Evolutionary conservation across 73 alveolate species (phyloP).

Genomic region (Uronychia setigera): DNA sequence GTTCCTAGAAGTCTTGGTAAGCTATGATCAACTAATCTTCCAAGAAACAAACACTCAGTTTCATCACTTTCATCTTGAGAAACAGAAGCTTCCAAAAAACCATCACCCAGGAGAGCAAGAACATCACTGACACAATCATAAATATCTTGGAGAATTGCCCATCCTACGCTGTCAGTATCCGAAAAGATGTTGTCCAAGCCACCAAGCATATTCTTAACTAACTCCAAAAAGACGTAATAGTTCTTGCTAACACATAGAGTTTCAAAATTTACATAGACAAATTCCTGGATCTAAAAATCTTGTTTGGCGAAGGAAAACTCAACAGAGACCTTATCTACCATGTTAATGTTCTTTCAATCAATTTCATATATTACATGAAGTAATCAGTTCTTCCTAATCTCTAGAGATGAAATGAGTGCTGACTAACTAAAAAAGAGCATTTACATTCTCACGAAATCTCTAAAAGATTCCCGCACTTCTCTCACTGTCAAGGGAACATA

Average conservation of each 20-base stretch:
- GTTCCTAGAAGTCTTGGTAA: constrained; percentile 36
- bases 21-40: neutral
- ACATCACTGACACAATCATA: constrained; percentile 8
- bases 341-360: constrained; percentile 11
- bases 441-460: constrained; percentile 9
- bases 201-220: constrained; percentile 26
- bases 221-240: constrained; percentile 2
- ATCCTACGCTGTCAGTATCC: constrained; percentile 8
- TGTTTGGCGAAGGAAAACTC: constrained; percentile 48
- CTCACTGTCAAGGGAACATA: constrained; percentile 17
- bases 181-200: constrained; percentile 45
- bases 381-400: neutral
- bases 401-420: constrained; percentile 16
- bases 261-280: constrained; percentile 17
- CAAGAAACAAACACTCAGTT: constrained; percentile 20
- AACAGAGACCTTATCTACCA: constrained; percentile 35
- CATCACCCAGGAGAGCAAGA: constrained; percentile 18
- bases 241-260: constrained; percentile 2
- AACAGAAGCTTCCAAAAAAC: constrained; percentile 5
- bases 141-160: constrained; percentile 43
- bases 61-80: constrained; percentile 39
- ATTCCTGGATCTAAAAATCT: constrained; percentile 7
- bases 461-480: constrained; percentile 20
- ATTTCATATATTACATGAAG: constrained; percentile 12
- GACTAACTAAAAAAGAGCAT: constrained; percentile 22